A percentile compares a stretch with the other conserved stretches of the same genome.
Evolutionary conservation across 352 stramenopile species (phyloP).

Genomic region (Blastocystis sp.): DNA sequence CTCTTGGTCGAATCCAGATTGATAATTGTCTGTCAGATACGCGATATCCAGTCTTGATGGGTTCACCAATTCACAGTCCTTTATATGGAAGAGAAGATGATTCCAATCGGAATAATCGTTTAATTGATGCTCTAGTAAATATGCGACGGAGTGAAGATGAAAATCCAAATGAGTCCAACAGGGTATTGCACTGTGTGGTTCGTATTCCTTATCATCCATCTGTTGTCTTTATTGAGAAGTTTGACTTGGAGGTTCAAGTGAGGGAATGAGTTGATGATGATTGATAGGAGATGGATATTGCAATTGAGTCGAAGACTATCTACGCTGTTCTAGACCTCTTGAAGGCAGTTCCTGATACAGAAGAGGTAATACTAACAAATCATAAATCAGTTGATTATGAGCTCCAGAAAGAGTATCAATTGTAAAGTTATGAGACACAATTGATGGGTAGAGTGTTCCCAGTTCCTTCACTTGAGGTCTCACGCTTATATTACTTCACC

Average conservation of each 20-base stretch:
- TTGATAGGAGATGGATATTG: constrained; percentile 31
- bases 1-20: constrained; percentile 32
- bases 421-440: neutral
- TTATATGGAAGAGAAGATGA: neutral
- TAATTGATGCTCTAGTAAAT: neutral
- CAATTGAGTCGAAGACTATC: constrained; percentile 18
- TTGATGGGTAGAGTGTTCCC: neutral
- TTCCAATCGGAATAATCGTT: neutral
- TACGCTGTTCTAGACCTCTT: constrained; percentile 22
- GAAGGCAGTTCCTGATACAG: neutral
- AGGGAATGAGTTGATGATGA: neutral
- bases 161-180: neutral
- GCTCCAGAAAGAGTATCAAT: neutral
- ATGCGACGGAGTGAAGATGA: neutral
- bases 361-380: neutral
- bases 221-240: constrained; percentile 22
- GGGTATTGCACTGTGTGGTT: neutral
- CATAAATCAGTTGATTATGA: neutral
- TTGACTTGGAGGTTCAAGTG: constrained; percentile 29
- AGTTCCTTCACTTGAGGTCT: neutral
- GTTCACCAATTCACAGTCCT: constrained; percentile 40
- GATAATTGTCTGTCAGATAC: constrained; percentile 15
- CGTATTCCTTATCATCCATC: constrained; percentile 17
- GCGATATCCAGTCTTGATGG: constrained; percentile 30
- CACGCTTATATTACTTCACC: constrained; percentile 4